A percentile compares a stretch with the other conserved stretches of the same genome.
Evolutionary conservation across 805 yeast species (phyloP).

Genomic region (Alloascoidea hylecoeti): DNA sequence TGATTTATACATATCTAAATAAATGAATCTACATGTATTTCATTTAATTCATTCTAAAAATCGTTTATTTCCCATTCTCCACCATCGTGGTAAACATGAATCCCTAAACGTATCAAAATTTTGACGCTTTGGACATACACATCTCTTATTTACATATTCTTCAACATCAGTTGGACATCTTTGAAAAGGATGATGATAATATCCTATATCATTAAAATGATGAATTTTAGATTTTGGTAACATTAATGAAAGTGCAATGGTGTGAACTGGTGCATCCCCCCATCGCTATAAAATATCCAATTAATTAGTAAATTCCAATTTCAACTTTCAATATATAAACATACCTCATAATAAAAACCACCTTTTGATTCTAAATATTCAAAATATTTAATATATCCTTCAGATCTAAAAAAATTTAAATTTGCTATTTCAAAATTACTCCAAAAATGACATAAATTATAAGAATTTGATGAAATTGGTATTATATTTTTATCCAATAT

Average conservation of each 20-base stretch:
- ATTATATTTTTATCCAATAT: constrained; percentile 28
- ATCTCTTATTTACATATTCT: constrained; percentile 17
- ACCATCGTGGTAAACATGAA: constrained; percentile 22
- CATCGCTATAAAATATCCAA: constrained; percentile 56
- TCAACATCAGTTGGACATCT: constrained; percentile 22
- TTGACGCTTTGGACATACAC: constrained; percentile 17
- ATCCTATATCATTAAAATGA: constrained; percentile 76
- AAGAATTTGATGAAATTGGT: constrained; percentile 29
- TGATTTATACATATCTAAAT: no score
- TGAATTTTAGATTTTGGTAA: constrained; percentile 47
- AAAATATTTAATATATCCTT: constrained; percentile 47
- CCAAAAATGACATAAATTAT: constrained; percentile 82
- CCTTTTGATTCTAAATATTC: constrained; percentile 52
- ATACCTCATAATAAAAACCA: constrained; percentile 67
- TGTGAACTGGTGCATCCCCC: constrained; percentile 94
- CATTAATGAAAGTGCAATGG: constrained; percentile 50
- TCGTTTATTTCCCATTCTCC: constrained; percentile 17
- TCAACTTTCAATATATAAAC: constrained; percentile 11
- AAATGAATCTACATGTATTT: no score
- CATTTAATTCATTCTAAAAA: no score
- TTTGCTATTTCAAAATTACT: constrained; percentile 72
- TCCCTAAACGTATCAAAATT: constrained; percentile 17
- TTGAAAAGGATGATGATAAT: constrained; percentile 55
- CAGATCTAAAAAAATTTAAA: constrained; percentile 54
- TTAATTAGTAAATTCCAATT: constrained; percentile 18